Evolutionary conservation across 1,139 yeast species (phyloP).

Genomic region (Nematodospora anomalae): DNA sequence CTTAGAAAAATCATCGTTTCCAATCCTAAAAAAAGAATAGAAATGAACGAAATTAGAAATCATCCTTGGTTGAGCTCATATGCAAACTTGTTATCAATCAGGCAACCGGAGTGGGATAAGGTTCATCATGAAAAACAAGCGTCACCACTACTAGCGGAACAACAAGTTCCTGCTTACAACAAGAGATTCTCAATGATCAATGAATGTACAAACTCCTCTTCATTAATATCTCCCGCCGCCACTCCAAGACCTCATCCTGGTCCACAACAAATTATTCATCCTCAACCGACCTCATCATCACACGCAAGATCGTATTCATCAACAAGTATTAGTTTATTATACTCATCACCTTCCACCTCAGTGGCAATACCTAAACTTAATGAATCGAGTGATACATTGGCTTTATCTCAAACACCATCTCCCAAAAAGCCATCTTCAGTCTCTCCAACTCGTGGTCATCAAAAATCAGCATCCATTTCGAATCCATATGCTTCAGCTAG

Average conservation of each 20-base stretch:
- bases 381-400: constrained; percentile 13
- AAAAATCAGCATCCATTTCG: constrained; percentile 38
- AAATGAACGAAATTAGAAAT: constrained; percentile 64
- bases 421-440: constrained; percentile 17
- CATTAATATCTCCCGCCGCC: constrained; percentile 29
- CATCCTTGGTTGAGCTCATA: constrained; percentile 90
- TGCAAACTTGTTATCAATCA: constrained; percentile 74
- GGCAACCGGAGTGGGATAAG: constrained; percentile 90
- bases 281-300: constrained; percentile 12
- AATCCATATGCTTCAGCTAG: constrained; percentile 53
- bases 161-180: constrained; percentile 16
- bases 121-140: constrained; percentile 37
- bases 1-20: constrained; percentile 81
- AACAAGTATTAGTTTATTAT: constrained; percentile 40
- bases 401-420: constrained; percentile 16
- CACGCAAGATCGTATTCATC: constrained; percentile 48
- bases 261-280: constrained; percentile 10
- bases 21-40: constrained; percentile 78
- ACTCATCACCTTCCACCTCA: constrained; percentile 54
- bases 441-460: constrained; percentile 29
- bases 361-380: constrained; percentile 24
- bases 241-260: constrained; percentile 7
- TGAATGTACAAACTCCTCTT: constrained; percentile 42
- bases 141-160: constrained; percentile 13
- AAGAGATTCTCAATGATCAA: constrained; percentile 50